phyloP scores from a whole-genome alignment of 73 alveolate genomes.

The Tetrahymena elliotti region DNA sequence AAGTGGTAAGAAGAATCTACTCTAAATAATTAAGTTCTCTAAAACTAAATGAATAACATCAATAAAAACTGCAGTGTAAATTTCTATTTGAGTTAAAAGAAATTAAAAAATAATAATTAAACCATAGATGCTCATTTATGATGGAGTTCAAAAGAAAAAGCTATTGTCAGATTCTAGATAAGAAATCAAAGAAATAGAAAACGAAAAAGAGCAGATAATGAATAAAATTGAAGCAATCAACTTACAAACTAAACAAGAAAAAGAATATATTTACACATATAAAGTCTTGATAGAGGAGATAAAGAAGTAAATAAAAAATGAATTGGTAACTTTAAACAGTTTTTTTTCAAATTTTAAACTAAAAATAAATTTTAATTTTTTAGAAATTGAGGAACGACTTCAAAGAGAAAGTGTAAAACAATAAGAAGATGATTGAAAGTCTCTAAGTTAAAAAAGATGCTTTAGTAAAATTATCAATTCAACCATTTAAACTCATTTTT shows the following conservation, averaged over 20 bases:
- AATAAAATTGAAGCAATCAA: background rate
- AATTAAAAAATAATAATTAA: background rate
- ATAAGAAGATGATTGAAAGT: background rate
- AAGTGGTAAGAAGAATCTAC: background rate
- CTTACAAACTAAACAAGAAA: background rate
- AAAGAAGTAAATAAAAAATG: background rate
- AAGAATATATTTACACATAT: background rate
- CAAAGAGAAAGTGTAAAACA: background rate
- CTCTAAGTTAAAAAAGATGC: background rate
- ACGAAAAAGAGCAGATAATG: background rate
- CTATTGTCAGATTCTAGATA: background rate
- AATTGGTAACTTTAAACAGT: background rate
- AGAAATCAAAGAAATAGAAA: background rate
- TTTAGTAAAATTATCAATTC: background rate
- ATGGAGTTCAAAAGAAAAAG: background rate
- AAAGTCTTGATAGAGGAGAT: background rate
- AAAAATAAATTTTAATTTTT: background rate
- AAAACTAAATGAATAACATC: background rate
- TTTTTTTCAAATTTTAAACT: background rate
- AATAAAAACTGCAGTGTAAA: background rate
- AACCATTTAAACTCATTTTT: background rate
- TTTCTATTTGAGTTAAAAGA: background rate
- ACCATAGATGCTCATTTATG: background rate
- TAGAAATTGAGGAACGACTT: background rate
- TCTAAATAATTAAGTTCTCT: background rate